These are phyloP conservation scores for Erodium maritimum DNA, from an alignment of 345 rosid species.

Conservation along the genomic window DNA sequence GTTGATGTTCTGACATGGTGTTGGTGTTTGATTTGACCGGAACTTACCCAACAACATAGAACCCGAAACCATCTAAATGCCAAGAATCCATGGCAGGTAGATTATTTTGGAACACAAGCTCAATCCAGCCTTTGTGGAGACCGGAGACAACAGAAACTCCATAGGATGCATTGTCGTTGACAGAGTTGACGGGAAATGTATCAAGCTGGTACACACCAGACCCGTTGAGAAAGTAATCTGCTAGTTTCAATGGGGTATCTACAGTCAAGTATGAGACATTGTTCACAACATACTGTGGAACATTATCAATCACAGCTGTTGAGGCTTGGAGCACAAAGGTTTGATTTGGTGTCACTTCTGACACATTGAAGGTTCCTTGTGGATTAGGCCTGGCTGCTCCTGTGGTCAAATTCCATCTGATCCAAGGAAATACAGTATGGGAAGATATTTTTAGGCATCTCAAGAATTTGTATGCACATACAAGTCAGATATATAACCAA, in stretches of 20 bases:
- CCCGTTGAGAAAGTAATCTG: constrained; percentile 24
- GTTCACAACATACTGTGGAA: constrained; percentile 20
- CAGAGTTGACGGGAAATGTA: constrained; percentile 23
- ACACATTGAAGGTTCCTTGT: constrained; percentile 48
- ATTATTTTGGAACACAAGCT: constrained; percentile 30
- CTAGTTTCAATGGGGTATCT: constrained; percentile 39
- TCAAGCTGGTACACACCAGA: constrained; percentile 29
- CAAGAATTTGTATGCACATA: too few relatives aligned
- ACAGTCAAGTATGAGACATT: constrained; percentile 25
- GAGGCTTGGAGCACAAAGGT: constrained; percentile 27
- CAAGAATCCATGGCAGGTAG: constrained; percentile 33
- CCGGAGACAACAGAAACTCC: constrained; percentile 39
- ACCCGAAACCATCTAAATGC: constrained; percentile 47
- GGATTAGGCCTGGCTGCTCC: constrained; percentile 63
- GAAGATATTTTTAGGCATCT: too few relatives aligned
- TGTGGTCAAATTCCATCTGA: constrained; percentile 46
- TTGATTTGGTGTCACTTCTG: constrained; percentile 33
- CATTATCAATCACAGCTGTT: constrained; percentile 10
- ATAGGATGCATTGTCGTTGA: constrained; percentile 9
- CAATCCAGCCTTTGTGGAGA: constrained; percentile 40
- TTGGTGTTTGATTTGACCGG: background rate
- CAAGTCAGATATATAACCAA: too few relatives aligned
- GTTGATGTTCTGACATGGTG: background rate
- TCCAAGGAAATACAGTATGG: too few relatives aligned
- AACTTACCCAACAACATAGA: constrained; percentile 39